These are phyloP conservation scores for Tuber magnatum DNA, from an alignment of 495 filamentous ascomycete genomes.

Conservation along the genomic window DNA sequence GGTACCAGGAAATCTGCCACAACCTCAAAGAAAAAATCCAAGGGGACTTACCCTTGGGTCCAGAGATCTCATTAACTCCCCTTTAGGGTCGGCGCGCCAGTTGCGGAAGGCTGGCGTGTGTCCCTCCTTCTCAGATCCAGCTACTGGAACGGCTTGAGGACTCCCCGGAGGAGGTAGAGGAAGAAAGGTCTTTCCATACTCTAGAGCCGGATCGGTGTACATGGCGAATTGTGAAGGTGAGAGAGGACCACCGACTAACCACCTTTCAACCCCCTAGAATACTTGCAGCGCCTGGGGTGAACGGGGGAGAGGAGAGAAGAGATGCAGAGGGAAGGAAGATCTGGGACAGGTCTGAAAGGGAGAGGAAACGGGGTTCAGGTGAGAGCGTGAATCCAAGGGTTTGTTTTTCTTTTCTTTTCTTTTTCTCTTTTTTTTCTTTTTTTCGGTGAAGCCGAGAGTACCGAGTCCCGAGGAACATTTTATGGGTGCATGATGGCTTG, in stretches of 20 bases:
- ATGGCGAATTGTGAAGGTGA: constrained; percentile 14
- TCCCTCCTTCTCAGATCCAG: constrained; percentile 64
- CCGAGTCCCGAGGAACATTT: constrained; percentile 1
- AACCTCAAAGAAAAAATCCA: not conserved
- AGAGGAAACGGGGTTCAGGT: not conserved
- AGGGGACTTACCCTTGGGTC: constrained; percentile 58
- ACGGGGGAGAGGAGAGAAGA: not conserved
- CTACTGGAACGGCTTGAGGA: constrained; percentile 53
- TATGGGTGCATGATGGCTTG: not conserved
- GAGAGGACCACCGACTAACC: not conserved
- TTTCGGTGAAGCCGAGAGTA: not conserved
- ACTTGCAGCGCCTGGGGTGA: not conserved
- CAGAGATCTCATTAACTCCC: constrained; percentile 61
- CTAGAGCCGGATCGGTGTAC: constrained; percentile 37
- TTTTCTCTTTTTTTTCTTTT: not conserved
- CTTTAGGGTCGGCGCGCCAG: constrained; percentile 61
- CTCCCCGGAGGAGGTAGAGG: constrained; percentile 31
- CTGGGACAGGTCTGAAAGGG: not conserved
- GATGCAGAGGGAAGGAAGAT: not conserved
- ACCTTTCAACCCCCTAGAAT: not conserved
- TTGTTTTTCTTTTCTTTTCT: not conserved
- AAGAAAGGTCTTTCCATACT: constrained; percentile 27
- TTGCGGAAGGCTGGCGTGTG: constrained; percentile 74
- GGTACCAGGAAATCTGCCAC: not conserved
- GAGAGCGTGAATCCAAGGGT: not conserved